Conservation (phyloP, 2,329 filamentous ascomycete genomes). For the Venturia effusa region DNA sequence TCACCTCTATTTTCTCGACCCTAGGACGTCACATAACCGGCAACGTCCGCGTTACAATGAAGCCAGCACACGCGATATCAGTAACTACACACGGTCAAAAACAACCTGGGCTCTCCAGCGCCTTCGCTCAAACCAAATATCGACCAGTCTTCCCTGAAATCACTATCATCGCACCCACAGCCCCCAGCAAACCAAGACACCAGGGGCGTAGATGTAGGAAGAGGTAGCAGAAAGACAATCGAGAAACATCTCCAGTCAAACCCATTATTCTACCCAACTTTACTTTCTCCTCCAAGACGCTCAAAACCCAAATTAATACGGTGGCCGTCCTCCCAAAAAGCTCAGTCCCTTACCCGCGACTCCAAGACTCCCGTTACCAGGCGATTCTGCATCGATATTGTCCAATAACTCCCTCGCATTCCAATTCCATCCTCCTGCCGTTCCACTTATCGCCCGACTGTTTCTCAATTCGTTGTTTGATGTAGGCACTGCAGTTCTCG, state of each 20-base stretch:
- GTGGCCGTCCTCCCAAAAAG: slow-evolving; percentile 7
- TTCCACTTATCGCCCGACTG: not conserved
- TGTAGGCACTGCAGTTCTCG: slow-evolving; percentile 1
- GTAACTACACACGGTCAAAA: not conserved
- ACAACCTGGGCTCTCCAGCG: not conserved
- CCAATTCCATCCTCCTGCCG: not conserved
- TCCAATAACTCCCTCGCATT: slow-evolving; percentile 10
- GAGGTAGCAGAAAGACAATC: not conserved
- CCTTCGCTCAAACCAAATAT: not conserved
- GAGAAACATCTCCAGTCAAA: not conserved
- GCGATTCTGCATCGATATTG: slow-evolving; percentile 10
- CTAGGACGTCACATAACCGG: not conserved
- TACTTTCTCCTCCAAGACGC: not conserved
- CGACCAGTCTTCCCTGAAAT: not conserved
- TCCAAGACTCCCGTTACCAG: not conserved
- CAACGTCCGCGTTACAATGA: not conserved
- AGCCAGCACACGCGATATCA: not conserved
- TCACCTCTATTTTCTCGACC: not conserved
- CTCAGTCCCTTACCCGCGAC: not conserved
- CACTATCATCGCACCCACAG: not conserved
- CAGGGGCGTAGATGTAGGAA: not conserved
- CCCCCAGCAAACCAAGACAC: not conserved
- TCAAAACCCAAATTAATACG: slow-evolving; percentile 2
- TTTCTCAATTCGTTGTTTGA: not conserved
- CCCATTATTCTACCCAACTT: not conserved